Conservation (phyloP, 345 rosid genomes). For the Cardamine resedifolia region DNA sequence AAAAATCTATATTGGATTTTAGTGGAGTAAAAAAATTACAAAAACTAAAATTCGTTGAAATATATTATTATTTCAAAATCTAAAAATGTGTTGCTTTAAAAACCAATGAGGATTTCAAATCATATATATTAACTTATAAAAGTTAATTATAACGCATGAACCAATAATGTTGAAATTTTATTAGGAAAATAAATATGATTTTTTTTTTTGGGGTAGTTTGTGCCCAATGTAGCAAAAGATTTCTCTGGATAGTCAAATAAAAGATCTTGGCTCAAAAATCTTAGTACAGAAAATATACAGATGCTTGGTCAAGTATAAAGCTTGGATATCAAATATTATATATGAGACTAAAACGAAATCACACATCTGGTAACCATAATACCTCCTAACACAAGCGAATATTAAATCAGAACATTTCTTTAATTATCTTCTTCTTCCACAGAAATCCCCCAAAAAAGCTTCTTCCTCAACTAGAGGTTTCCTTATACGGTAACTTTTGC, state of each 20-base stretch:
- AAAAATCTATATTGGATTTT: too few species aligned
- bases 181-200: background rate
- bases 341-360: background rate
- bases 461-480: background rate
- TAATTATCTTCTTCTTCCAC: background rate
- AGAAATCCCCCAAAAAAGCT: background rate
- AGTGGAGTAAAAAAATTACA: too few species aligned
- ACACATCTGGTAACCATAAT: background rate
- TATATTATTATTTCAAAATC: background rate
- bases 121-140: too few species aligned
- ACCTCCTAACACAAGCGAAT: too few species aligned
- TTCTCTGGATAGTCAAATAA: background rate
- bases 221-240: background rate
- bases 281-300: background rate
- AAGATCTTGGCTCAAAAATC: background rate
- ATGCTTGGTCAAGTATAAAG: background rate
- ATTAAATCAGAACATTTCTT: too few species aligned
- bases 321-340: background rate
- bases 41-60: too few species aligned
- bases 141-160: too few species aligned
- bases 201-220: background rate
- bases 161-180: background rate
- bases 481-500: background rate
- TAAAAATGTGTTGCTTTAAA: too few species aligned
- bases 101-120: background rate